phyloP scores from a whole-genome alignment of 345 rosid genomes.

The Citrus australasica region DNA sequence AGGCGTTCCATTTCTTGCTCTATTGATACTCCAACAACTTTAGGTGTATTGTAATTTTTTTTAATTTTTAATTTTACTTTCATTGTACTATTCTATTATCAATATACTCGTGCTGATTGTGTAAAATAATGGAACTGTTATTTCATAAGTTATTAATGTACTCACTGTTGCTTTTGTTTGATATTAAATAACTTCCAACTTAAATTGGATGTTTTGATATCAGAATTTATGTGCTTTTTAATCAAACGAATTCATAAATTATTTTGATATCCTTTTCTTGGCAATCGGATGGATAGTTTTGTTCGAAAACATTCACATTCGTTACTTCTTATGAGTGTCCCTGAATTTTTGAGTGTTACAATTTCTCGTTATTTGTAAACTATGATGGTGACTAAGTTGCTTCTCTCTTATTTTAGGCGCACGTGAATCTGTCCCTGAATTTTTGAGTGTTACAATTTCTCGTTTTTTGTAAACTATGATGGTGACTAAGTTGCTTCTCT shows the following conservation, averaged over 20 bases:
- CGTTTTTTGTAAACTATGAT: neutral
- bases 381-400: constrained; percentile 1
- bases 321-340: neutral
- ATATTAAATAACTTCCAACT: neutral
- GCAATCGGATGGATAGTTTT: neutral
- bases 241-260: neutral
- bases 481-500: constrained; percentile 3
- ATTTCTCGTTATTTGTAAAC: neutral
- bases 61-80: neutral
- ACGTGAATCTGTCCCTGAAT: constrained; percentile 21
- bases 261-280: neutral
- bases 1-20: constrained; percentile 48
- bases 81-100: neutral
- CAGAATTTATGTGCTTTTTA: neutral
- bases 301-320: neutral
- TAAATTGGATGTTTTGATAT: too few relatives aligned
- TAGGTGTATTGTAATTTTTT: constrained; percentile 31
- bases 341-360: neutral
- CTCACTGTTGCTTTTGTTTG: neutral
- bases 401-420: constrained; percentile 31
- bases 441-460: neutral
- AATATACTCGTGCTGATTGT: neutral
- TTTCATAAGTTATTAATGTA: neutral
- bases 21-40: constrained; percentile 40
- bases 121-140: neutral